A percentile compares a stretch with the other conserved stretches of the same genome.
phyloP scores from a whole-genome alignment of 73 alveolate genomes.

The Uronychia setigera region DNA sequence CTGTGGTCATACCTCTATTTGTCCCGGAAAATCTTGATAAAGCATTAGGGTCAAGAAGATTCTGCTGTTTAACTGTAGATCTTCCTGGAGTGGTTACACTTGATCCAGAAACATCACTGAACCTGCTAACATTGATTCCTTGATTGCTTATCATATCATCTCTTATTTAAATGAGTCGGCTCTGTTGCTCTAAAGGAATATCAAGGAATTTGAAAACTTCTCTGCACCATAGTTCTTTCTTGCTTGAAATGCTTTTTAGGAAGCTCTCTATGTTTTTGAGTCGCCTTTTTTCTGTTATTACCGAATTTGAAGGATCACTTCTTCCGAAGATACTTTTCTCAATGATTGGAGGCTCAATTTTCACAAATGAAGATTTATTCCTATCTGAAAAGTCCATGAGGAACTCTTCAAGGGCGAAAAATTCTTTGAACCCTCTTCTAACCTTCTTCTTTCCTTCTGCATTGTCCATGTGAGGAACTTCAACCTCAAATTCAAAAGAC shows the following conservation, averaged over 20 bases:
- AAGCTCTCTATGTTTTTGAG: background rate
- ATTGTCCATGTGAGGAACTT: background rate
- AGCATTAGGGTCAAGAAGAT: background rate
- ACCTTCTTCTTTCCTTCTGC: background rate
- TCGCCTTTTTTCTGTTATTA: background rate
- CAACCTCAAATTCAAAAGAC: background rate
- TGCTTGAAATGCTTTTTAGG: background rate
- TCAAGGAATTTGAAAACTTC: slow-evolving; percentile 5
- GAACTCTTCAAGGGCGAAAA: background rate
- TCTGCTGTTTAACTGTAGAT: too few species aligned
- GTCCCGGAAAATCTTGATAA: background rate
- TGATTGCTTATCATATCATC: background rate
- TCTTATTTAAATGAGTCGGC: background rate
- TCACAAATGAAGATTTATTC: background rate
- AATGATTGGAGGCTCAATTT: background rate
- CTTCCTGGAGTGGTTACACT: background rate
- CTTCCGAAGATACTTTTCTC: background rate
- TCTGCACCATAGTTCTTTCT: slow-evolving; percentile 1
- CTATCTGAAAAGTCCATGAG: background rate
- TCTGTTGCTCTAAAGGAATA: background rate
- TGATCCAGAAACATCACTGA: too few species aligned
- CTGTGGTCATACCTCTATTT: background rate
- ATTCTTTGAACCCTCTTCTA: background rate
- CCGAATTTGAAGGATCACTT: background rate
- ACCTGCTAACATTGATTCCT: background rate